Evolutionary conservation across 805 yeast species (phyloP).

Genomic region (Candida ipomoeae): DNA sequence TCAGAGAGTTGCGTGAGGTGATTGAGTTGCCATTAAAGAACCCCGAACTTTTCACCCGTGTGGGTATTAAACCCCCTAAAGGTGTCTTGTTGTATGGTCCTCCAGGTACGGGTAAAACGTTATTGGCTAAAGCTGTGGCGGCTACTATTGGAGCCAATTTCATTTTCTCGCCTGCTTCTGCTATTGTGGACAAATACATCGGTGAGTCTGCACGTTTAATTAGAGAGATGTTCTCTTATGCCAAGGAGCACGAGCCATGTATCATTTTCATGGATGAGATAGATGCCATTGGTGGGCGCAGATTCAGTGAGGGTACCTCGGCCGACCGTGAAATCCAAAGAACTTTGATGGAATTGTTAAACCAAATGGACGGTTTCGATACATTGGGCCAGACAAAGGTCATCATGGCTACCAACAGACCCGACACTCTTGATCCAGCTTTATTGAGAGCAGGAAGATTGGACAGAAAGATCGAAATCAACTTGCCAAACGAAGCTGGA

Average conservation of each 20-base stretch:
- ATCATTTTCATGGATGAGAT: constrained; percentile 98
- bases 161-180: constrained; percentile 97
- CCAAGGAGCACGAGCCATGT: constrained; percentile 97
- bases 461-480: constrained; percentile 93
- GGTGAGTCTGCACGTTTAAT: constrained; percentile 96
- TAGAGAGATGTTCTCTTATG: constrained; percentile 97
- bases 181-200: constrained; percentile 95
- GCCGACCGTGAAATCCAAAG: constrained; percentile 99
- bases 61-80: constrained; percentile 98
- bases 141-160: constrained; percentile 98
- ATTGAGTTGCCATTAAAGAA: constrained; percentile 95
- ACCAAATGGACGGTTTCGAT: constrained; percentile 98
- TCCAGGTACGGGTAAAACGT: constrained; percentile 97
- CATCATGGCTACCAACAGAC: constrained; percentile 99
- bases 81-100: constrained; percentile 97
- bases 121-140: constrained; percentile 95
- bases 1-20: constrained; percentile 94
- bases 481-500: constrained; percentile 94
- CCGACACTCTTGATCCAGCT: constrained; percentile 97
- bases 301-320: constrained; percentile 96
- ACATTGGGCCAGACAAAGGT: constrained; percentile 94
- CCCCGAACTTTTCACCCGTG: constrained; percentile 92
- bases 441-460: constrained; percentile 94
- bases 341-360: constrained; percentile 92
- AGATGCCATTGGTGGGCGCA: constrained; percentile 98